A percentile compares a stretch with the other conserved stretches of the same genome.
Conservation (phyloP, 371 early-diverging fungal species). For the Mucor saturninus region DNA sequence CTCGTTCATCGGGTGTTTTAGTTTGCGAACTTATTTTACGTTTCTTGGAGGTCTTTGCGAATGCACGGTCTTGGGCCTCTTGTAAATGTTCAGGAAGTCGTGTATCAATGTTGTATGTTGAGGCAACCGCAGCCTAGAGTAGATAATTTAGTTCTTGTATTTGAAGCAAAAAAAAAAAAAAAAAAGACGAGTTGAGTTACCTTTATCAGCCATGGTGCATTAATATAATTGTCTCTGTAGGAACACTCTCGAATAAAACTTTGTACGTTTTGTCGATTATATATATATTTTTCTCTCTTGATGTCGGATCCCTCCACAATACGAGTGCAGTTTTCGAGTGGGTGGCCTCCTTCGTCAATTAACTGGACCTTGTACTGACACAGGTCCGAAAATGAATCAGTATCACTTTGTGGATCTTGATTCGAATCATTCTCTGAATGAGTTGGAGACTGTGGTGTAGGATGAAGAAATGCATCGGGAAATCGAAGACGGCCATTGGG, state of each 20-base stretch:
- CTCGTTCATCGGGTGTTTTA: slow-evolving; percentile 39
- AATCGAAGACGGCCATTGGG: slow-evolving; percentile 48
- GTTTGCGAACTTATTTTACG: slow-evolving; percentile 19
- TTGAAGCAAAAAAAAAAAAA: no score
- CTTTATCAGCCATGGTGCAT: slow-evolving; percentile 70
- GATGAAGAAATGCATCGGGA: slow-evolving; percentile 54
- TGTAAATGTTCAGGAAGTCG: slow-evolving; percentile 54
- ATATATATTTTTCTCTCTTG: slow-evolving; percentile 44
- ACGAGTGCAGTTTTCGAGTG: slow-evolving; percentile 37
- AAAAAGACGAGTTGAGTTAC: no score
- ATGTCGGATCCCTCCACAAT: slow-evolving; percentile 27
- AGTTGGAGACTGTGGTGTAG: slow-evolving; percentile 27
- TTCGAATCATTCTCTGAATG: neutral
- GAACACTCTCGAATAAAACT: slow-evolving; percentile 72
- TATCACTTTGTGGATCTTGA: neutral
- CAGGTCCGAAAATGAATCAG: slow-evolving; percentile 4
- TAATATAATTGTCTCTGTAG: slow-evolving; percentile 63
- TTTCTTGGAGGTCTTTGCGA: slow-evolving; percentile 29
- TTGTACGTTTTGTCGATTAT: slow-evolving; percentile 65
- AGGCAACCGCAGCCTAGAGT: slow-evolving; percentile 54
- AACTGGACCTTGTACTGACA: slow-evolving; percentile 41
- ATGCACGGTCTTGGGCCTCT: slow-evolving; percentile 45
- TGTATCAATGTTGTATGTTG: slow-evolving; percentile 53
- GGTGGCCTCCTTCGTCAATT: slow-evolving; percentile 34
- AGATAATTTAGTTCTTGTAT: no score